phyloP scores from a whole-genome alignment of 2,329 filamentous ascomycete genomes.

The Xylaria sp. region DNA sequence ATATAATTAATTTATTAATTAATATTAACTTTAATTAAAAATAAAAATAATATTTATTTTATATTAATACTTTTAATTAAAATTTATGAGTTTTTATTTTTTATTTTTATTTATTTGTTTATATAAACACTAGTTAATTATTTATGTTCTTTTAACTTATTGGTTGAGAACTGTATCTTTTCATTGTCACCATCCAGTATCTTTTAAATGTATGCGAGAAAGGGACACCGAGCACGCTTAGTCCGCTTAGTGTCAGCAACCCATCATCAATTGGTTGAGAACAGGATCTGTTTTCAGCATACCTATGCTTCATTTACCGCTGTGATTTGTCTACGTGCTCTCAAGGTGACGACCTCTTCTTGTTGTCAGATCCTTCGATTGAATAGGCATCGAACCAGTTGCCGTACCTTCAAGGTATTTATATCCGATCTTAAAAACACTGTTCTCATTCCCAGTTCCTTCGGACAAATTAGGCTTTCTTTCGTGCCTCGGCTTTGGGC shows the following conservation, averaged over 20 bases:
- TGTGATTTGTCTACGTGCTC: slow-evolving; percentile 18
- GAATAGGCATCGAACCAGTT: slow-evolving; percentile 18
- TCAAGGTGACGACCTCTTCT: slow-evolving; percentile 16
- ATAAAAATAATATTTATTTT: background rate
- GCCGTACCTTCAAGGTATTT: slow-evolving; percentile 19
- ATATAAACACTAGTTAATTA: background rate
- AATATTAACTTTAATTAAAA: too few species aligned
- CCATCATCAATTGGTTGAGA: background rate
- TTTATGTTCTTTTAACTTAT: slow-evolving; percentile 4
- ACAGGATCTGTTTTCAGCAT: slow-evolving; percentile 4
- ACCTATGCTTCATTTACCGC: slow-evolving; percentile 20
- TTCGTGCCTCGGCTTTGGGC: background rate
- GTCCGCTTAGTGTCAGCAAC: background rate
- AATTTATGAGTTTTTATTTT: background rate
- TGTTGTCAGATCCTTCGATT: slow-evolving; percentile 20
- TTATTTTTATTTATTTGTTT: slow-evolving; percentile 4
- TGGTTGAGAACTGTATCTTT: background rate
- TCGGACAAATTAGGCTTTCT: background rate
- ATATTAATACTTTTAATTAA: background rate
- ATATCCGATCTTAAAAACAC: slow-evolving; percentile 19
- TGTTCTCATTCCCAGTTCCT: slow-evolving; percentile 19
- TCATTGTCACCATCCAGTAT: background rate
- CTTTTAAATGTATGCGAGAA: background rate
- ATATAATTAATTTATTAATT: too few species aligned
- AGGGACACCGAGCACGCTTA: background rate